phyloP scores from a whole-genome alignment of 2,329 filamentous ascomycete genomes.

The Coniochaeta prunicola region DNA sequence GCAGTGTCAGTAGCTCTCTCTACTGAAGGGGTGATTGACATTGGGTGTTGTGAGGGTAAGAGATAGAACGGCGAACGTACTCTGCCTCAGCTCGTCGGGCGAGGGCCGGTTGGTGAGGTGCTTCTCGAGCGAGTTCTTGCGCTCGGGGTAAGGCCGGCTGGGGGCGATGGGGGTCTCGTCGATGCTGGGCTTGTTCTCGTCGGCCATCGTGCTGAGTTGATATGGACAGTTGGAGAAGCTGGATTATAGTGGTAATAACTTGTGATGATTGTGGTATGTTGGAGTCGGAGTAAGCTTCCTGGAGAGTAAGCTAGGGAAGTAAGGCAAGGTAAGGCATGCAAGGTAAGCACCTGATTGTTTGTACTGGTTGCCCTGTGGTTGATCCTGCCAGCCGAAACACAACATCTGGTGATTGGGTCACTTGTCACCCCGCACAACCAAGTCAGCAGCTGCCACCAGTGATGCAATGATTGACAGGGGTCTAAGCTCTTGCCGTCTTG shows the following conservation, averaged over 20 bases:
- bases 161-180: slow-evolving; percentile 55
- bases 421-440: neutral
- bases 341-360: neutral
- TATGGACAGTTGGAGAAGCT: neutral
- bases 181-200: slow-evolving; percentile 25
- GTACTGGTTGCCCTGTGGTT: neutral
- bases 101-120: slow-evolving; percentile 67
- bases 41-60: neutral
- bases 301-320: neutral
- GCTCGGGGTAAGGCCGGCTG: slow-evolving; percentile 36
- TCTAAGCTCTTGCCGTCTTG: neutral
- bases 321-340: neutral
- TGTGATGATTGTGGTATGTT: neutral
- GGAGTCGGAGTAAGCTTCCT: neutral
- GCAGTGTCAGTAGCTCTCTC: slow-evolving; percentile 2
- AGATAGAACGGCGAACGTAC: slow-evolving; percentile 38
- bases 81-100: slow-evolving; percentile 70
- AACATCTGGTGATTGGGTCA: neutral
- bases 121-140: slow-evolving; percentile 66
- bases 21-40: neutral
- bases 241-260: neutral
- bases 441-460: neutral
- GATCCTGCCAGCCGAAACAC: neutral
- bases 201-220: slow-evolving; percentile 22
- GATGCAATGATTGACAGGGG: slow-evolving; percentile 2